phyloP scores from a whole-genome alignment of 805 yeast genomes.

The Kluyveromyces nonfermentans region DNA sequence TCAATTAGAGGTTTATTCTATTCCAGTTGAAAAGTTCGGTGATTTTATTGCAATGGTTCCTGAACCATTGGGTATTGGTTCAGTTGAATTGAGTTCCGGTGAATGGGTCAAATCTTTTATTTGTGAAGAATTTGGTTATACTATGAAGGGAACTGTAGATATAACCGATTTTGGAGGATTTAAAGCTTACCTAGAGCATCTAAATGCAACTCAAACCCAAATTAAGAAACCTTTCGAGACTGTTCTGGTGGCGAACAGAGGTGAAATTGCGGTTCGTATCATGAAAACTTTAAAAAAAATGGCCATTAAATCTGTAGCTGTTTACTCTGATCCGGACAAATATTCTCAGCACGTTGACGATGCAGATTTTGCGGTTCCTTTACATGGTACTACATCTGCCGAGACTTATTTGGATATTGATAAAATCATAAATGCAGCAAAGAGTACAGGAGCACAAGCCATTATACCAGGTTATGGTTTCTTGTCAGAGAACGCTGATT shows the following conservation, averaged over 20 bases:
- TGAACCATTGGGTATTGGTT: constrained; percentile 90
- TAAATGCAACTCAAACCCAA: constrained; percentile 19
- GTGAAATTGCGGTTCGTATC: constrained; percentile 94
- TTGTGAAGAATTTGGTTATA: constrained; percentile 86
- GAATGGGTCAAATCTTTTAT: constrained; percentile 86
- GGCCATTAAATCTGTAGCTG: constrained; percentile 71
- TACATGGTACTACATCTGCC: constrained; percentile 77
- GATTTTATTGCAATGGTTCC: constrained; percentile 82
- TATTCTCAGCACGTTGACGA: constrained; percentile 77
- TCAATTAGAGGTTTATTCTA: constrained; percentile 71
- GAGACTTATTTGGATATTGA: constrained; percentile 84
- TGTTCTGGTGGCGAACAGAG: constrained; percentile 94
- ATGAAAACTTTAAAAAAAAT: constrained; percentile 79
- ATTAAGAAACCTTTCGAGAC: constrained; percentile 57
- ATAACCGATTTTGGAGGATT: constrained; percentile 88
- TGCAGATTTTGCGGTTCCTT: constrained; percentile 75
- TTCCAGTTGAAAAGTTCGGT: constrained; percentile 74
- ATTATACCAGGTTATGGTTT: constrained; percentile 97
- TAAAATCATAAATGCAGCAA: constrained; percentile 80
- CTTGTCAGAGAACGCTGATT: constrained; percentile 91
- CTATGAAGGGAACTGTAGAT: constrained; percentile 60
- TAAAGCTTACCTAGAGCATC: constrained; percentile 43
- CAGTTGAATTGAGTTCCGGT: constrained; percentile 75
- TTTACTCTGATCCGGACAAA: constrained; percentile 84
- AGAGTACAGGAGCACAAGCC: constrained; percentile 79